These are phyloP conservation scores for Heritiera littoralis DNA, from an alignment of 345 rosid genomes.

Conservation along the genomic window DNA sequence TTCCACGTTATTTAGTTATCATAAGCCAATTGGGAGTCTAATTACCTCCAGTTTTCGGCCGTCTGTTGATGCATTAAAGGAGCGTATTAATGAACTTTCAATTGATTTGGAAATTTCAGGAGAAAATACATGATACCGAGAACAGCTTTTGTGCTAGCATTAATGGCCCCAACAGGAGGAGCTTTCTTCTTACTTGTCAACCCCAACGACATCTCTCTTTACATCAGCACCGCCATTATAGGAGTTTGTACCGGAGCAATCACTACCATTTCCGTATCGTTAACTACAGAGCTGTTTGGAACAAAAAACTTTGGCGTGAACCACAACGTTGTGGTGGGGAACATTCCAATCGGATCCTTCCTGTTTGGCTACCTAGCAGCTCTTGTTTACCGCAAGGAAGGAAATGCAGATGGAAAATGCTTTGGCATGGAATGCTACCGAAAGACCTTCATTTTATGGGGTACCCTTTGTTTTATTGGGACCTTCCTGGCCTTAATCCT, in stretches of 20 bases:
- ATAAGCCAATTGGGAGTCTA: neutral
- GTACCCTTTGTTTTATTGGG: conserved; percentile 56
- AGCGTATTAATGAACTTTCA: neutral
- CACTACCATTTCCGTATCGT: conserved; percentile 64
- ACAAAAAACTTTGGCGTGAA: conserved; percentile 69
- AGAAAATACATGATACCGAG: conserved; percentile 47
- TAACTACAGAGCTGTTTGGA: conserved; percentile 81
- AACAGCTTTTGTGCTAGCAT: conserved; percentile 52
- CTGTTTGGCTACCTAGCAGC: conserved; percentile 75
- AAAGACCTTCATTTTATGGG: conserved; percentile 71
- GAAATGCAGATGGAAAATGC: conserved; percentile 46
- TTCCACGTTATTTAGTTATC: neutral
- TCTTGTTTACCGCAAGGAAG: conserved; percentile 43
- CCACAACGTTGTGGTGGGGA: conserved; percentile 67
- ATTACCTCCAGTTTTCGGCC: neutral
- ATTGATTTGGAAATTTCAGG: conserved; percentile 35
- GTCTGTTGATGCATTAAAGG: neutral
- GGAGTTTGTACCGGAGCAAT: conserved; percentile 80
- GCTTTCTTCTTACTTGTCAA: conserved; percentile 63
- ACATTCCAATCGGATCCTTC: conserved; percentile 82
- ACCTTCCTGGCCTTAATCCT: conserved; percentile 53
- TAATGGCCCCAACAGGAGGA: conserved; percentile 62
- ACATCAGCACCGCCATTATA: conserved; percentile 64
- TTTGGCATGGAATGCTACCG: conserved; percentile 66
- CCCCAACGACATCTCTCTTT: conserved; percentile 40